Evolutionary conservation across 371 early-diverging fungal species (phyloP).

Genomic region (Blyttiomyces sp.): DNA sequence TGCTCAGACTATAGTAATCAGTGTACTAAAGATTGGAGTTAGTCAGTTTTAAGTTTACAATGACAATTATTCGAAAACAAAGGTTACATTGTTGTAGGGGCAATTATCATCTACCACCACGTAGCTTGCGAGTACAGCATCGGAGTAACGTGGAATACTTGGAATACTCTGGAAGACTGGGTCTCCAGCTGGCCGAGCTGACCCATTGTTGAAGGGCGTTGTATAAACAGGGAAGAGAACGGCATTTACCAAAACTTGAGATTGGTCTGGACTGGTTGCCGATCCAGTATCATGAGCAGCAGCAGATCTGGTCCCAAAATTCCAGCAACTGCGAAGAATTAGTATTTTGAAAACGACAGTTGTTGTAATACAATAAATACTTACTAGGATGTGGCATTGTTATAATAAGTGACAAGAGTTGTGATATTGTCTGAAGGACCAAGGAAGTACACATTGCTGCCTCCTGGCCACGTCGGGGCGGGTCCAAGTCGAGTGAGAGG

Average conservation of each 20-base stretch:
- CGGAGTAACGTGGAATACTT: neutral
- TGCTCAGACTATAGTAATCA: neutral
- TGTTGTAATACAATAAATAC: neutral
- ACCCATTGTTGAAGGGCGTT: neutral
- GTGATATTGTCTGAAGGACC: neutral
- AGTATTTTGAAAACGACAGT: too few relatives aligned
- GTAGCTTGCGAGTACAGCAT: neutral
- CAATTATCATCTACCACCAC: neutral
- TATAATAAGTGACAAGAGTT: neutral
- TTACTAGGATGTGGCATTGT: neutral
- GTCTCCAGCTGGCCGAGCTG: neutral
- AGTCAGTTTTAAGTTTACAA: neutral
- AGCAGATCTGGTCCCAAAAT: neutral
- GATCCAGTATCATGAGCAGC: too few relatives aligned
- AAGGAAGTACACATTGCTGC: neutral
- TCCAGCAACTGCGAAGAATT: slow-evolving; percentile 1
- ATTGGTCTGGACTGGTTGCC: neutral
- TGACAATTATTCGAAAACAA: neutral
- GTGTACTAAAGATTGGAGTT: neutral
- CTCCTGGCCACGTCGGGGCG: neutral
- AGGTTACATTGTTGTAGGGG: neutral
- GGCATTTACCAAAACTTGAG: neutral
- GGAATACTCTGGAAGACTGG: neutral
- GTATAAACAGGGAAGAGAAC: slow-evolving; percentile 3
- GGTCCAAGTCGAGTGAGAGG: neutral